Evolutionary conservation across 2,329 filamentous ascomycete genomes (phyloP).

Genomic region (Sporothrix dimorphospora): DNA sequence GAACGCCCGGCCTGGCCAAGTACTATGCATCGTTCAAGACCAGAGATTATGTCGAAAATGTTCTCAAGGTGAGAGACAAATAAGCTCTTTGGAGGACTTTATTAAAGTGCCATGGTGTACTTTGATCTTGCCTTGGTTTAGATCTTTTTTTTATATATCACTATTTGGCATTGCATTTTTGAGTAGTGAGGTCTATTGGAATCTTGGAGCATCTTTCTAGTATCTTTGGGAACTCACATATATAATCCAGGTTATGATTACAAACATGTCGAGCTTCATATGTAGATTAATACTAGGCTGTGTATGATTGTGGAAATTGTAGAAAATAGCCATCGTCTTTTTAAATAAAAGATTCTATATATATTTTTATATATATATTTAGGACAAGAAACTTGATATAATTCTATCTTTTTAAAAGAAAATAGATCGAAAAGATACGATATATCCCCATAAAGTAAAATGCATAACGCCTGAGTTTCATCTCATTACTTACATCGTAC

Average conservation of each 20-base stretch:
- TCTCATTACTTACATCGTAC: no score
- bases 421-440: no score
- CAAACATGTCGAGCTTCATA: background rate
- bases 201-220: background rate
- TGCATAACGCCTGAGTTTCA: no score
- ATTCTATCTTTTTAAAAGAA: no score
- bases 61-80: background rate
- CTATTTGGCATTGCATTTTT: background rate
- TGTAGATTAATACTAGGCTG: no score
- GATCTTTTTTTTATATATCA: background rate
- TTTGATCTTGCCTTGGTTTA: background rate
- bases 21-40: slow-evolving; percentile 43
- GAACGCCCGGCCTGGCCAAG: slow-evolving; percentile 39
- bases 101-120: background rate
- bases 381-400: no score
- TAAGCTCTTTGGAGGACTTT: background rate
- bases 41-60: slow-evolving; percentile 1
- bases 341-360: no score
- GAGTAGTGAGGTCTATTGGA: background rate
- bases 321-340: no score
- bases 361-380: no score
- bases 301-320: no score
- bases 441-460: no score
- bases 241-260: background rate
- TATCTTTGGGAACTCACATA: background rate